Evolutionary conservation across 75 land plant genomes (phyloP).

Genomic region (Chamaecyparis obtusa): DNA sequence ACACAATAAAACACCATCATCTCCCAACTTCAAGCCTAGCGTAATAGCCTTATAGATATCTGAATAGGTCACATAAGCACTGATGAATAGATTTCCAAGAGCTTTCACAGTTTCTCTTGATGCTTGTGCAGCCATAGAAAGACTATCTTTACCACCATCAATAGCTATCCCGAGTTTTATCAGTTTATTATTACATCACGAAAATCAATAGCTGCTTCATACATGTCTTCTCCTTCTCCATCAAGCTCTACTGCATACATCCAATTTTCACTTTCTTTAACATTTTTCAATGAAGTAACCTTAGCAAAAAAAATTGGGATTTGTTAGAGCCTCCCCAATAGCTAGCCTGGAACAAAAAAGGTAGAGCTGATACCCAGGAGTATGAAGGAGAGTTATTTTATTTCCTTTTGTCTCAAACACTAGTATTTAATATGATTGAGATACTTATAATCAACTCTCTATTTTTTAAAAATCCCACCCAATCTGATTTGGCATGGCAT

Average conservation of each 20-base stretch:
- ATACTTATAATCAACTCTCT: too few relatives aligned
- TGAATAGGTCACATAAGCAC: constrained; percentile 92
- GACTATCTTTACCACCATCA: constrained; percentile 98
- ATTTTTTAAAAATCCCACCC: too few relatives aligned
- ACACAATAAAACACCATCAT: constrained; percentile 79
- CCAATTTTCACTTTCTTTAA: constrained; percentile 98
- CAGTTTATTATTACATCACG: constrained; percentile 89
- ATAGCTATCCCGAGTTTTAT: constrained; percentile 91
- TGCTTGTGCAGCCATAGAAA: constrained; percentile 97
- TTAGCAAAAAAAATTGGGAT: constrained; percentile 95
- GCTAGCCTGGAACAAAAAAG: constrained; percentile 87
- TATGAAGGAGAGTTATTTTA: too few relatives aligned
- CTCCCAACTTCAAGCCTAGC: constrained; percentile 86
- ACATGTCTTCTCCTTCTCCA: constrained; percentile 95
- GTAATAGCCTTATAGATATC: constrained; percentile 92
- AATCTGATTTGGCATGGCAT: too few relatives aligned
- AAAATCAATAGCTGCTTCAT: constrained; percentile 90
- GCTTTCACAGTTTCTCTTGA: constrained; percentile 90
- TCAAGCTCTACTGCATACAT: constrained; percentile 99
- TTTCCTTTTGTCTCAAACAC: too few relatives aligned
- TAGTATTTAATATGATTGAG: too few relatives aligned
- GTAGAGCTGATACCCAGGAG: too few relatives aligned
- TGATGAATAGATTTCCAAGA: constrained; percentile 90
- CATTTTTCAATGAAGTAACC: constrained; percentile 78
- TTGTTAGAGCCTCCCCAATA: constrained; percentile 91